Conservation (phyloP, 192 early-diverging fungal species). For the Podila clonocystis region DNA sequence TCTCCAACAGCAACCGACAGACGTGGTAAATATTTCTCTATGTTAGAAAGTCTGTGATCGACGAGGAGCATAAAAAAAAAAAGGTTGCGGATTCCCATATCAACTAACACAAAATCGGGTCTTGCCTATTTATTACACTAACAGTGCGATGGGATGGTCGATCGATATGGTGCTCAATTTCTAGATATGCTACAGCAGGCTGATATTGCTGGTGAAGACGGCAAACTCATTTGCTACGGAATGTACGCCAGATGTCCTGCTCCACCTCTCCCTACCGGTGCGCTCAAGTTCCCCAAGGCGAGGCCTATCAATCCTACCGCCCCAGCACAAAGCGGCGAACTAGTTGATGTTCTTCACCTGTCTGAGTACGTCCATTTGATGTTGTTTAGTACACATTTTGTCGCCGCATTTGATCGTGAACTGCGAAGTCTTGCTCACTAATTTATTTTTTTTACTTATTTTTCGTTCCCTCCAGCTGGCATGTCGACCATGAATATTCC, state of each 20-base stretch:
- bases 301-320: slow-evolving; percentile 43
- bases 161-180: slow-evolving; percentile 56
- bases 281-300: slow-evolving; percentile 55
- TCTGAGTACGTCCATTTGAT: slow-evolving; percentile 54
- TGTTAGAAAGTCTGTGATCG: background rate
- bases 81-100: too few species aligned
- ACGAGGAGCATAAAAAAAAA: too few species aligned
- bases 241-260: slow-evolving; percentile 54
- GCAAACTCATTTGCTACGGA: slow-evolving; percentile 56
- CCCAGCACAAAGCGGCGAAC: slow-evolving; percentile 29
- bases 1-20: slow-evolving; percentile 34
- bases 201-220: slow-evolving; percentile 40
- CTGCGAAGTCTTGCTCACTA: too few species aligned
- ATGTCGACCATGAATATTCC: slow-evolving; percentile 34
- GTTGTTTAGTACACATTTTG: too few species aligned
- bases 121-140: too few species aligned
- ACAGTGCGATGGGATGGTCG: slow-evolving; percentile 59
- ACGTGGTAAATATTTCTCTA: slow-evolving; percentile 47
- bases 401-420: slow-evolving; percentile 32
- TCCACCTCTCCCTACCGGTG: slow-evolving; percentile 34
- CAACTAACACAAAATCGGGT: too few species aligned
- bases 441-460: background rate
- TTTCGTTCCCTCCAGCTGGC: slow-evolving; percentile 1
- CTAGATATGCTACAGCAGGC: slow-evolving; percentile 48
- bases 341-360: slow-evolving; percentile 57